Base-by-base conservation (phyloP, 2,329 filamentous ascomycete genomes). In the Diplodia sapinea region DNA sequence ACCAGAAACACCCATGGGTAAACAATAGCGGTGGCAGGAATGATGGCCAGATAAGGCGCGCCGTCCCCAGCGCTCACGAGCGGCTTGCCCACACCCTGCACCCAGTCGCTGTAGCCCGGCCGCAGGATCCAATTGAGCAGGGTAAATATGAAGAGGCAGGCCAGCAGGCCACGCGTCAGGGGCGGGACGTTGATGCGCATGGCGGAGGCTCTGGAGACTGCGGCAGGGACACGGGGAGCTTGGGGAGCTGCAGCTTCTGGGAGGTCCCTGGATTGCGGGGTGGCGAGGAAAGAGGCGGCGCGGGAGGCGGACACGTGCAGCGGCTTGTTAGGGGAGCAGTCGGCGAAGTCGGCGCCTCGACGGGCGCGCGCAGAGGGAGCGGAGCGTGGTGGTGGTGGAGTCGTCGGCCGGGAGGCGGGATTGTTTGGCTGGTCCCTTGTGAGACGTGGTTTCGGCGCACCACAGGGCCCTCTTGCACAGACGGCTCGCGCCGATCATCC, bases 1-100 rank as follows among this genome's bases (percentile, higher is more conserved):
- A 92, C 91, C 67, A 96, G 74, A 71, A 97, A 91, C 0, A 93
- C 96, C 95, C 95, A 99, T 0, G 95, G 95, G 76, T 96, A 97
- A 74, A 92, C 86, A 68, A 96, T 82, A 68, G 93, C 94, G 67
- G 89, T 83, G 73, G 92, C 89, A 7, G 95, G 95, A 52, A 98
- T 88, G 70, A 98, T 86, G 66, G 91, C 91, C 69, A 99, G 85
- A 82, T 94, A 98, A 69, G 94, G 93, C 69, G 95, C 88, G 72
- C 92, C 87, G 71, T 89, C 76, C 85, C 84, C 74, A 82, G 86
- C 78, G 66, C 78, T 78, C 68, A 79, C 78, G 61, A 79, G 69
- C 11, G 78, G 77, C 72, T 77, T 74, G 71, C 76, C 74, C 67
- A 75, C 73, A 87, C 83, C 74, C 82, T 84, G 62, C 82, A 76